Percentiles rank a stretch among this genome's conserved stretches.
phyloP scores from a whole-genome alignment of 305 asterid genomes.

The Solanum hybrid region DNA sequence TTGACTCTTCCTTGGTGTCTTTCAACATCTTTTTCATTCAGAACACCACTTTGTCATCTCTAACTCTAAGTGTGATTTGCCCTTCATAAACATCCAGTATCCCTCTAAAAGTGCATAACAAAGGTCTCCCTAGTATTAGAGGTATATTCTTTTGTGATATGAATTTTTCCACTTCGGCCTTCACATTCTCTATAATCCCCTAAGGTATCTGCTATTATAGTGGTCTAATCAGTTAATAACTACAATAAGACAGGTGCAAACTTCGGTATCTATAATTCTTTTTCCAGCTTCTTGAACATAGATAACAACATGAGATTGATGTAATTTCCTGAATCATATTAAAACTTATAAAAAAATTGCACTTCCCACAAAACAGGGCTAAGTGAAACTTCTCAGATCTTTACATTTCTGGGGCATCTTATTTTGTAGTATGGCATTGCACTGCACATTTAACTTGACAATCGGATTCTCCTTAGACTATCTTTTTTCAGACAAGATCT shows the following conservation, averaged over 20 bases:
- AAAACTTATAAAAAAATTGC: background rate
- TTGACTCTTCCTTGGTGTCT: background rate
- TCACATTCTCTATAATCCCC: background rate
- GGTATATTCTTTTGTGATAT: background rate
- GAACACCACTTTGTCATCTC: background rate
- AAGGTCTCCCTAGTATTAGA: background rate
- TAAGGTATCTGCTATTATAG: background rate
- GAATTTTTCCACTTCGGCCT: background rate
- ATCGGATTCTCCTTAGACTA: background rate
- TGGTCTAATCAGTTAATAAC: background rate
- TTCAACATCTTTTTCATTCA: too few relatives aligned
- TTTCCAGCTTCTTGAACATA: background rate
- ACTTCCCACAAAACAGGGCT: background rate
- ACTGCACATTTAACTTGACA: background rate
- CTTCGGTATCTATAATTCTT: background rate
- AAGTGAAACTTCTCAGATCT: background rate
- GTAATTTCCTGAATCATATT: background rate
- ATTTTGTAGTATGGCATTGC: background rate
- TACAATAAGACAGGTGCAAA: background rate
- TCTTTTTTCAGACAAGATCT: background rate
- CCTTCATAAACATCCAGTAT: background rate
- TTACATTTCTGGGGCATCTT: background rate
- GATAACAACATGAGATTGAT: background rate
- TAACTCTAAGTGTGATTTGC: background rate
- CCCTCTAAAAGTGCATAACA: background rate